Conservation (phyloP, 257 asterid genomes). For the Penstemon eatonii region DNA sequence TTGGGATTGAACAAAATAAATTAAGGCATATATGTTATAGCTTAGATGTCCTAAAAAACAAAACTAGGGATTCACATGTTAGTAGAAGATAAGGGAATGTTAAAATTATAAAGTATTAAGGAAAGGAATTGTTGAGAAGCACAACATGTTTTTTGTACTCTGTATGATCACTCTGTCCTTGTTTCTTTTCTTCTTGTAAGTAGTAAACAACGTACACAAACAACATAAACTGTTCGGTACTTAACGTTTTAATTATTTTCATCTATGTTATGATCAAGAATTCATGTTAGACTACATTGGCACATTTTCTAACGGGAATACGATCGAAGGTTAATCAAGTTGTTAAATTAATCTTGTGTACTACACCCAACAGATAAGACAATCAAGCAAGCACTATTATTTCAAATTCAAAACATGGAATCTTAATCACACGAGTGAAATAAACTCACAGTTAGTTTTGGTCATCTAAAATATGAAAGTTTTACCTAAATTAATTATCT, state of each 20-base stretch:
- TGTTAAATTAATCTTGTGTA: neutral
- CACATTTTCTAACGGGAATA: neutral
- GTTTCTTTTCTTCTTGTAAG: neutral
- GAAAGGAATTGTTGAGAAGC: constrained; percentile 17
- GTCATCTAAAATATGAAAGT: constrained; percentile 48
- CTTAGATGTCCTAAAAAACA: constrained; percentile 36
- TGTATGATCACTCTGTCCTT: constrained; percentile 3
- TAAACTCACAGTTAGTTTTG: constrained; percentile 28
- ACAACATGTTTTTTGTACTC: neutral
- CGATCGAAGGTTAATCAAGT: neutral
- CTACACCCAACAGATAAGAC: neutral
- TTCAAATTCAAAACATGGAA: neutral
- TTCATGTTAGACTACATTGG: neutral
- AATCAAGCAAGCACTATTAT: neutral
- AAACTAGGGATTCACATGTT: constrained; percentile 39
- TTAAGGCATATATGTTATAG: constrained; percentile 7
- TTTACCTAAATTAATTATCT: constrained; percentile 39
- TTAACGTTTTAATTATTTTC: too few species aligned
- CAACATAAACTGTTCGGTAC: neutral
- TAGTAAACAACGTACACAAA: neutral
- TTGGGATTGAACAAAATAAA: constrained; percentile 23
- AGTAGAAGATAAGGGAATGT: constrained; percentile 38
- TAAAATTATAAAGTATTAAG: constrained; percentile 20
- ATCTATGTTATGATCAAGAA: too few species aligned
- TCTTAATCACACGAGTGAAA: constrained; percentile 23